Base-by-base conservation (phyloP, 148 eudicot species). In the Rhododendron molle region DNA sequence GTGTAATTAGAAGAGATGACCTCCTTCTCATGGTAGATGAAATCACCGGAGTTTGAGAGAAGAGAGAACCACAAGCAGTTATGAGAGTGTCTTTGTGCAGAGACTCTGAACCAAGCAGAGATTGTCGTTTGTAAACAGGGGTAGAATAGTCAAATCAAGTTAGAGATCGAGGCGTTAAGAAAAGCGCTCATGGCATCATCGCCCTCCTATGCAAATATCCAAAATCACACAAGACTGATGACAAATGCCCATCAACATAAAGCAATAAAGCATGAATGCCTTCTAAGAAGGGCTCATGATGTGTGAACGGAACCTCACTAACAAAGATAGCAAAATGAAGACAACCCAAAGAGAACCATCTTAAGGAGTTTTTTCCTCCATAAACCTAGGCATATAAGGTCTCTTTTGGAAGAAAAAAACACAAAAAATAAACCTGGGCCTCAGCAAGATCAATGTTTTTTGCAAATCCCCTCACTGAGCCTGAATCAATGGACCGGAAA, bases 401-500 rank as follows among this genome's bases (percentile, higher is more conserved):
- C 18, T 13, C 18, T 32, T 28, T 32, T 71, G 76, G 38, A 71
- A 32, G 38, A 1, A 5, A 30, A 71, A 32, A 30, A 28, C 30
- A 67, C 72, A 69, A 26, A 12, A 3, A 71, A 69, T 50, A 60
- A 84, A 97, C 99, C 97, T 92, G 94, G 85, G 90, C 76, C 86
- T 90, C 82, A 80, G 94, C 96, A 84, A 44, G 89, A 46, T 91
- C 91, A 58, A 90, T 89, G 36, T 83, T 84, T 82, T 90, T 92
- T 30, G 99, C 98, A 84, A 97, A 97, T 77, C 98, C 98, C 89
- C 86, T 95, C 83, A 94, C 88, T 9, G 99, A 97, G 84, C 96
- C 98, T 20, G 99, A 95, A 92, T 97, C 99, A 69, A 97, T 97
- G 50, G 99, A 97, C 78, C 99, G 93, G 87, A 97, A 97, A 34